Conservation (phyloP, 805 yeast species). For the Cyberlindnera xishuangbannaensis region DNA sequence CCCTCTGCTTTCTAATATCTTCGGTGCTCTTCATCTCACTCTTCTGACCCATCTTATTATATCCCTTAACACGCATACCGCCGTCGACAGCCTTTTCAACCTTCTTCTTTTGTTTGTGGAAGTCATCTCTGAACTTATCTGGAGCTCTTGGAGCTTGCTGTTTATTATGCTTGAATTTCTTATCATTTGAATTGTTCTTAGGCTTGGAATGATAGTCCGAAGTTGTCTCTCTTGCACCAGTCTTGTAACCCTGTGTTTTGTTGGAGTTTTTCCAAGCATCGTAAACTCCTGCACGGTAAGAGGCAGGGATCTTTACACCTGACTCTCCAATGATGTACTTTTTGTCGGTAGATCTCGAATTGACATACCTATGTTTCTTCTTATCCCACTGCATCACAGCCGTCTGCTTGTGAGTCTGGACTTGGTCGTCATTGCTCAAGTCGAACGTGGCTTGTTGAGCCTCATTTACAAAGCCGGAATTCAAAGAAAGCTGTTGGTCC, state of each 20-base stretch:
- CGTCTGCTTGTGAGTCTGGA: constrained; percentile 58
- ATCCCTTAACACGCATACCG: constrained; percentile 69
- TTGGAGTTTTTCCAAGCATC: constrained; percentile 86
- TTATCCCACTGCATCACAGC: constrained; percentile 85
- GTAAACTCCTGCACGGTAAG: constrained; percentile 83
- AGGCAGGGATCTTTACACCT: constrained; percentile 89
- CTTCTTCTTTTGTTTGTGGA: constrained; percentile 71
- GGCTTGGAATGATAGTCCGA: constrained; percentile 24
- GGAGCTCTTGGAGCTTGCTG: constrained; percentile 81
- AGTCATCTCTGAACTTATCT: constrained; percentile 88
- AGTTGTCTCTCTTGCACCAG: constrained; percentile 47
- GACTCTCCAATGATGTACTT: constrained; percentile 92
- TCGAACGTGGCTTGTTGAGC: constrained; percentile 88
- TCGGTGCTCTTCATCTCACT: constrained; percentile 62
- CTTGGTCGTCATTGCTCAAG: constrained; percentile 69
- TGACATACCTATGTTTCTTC: constrained; percentile 84
- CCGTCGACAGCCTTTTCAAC: constrained; percentile 73
- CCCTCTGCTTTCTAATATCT: constrained; percentile 75
- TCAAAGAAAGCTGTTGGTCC: constrained; percentile 64
- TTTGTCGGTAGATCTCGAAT: constrained; percentile 71
- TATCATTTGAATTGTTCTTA: constrained; percentile 27
- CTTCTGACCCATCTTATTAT: constrained; percentile 28
- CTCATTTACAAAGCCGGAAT: constrained; percentile 67
- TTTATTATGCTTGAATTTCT: constrained; percentile 67
- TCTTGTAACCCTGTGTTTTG: constrained; percentile 44